phyloP scores from a whole-genome alignment of 345 rosid genomes.

The Citrus trifoliata region DNA sequence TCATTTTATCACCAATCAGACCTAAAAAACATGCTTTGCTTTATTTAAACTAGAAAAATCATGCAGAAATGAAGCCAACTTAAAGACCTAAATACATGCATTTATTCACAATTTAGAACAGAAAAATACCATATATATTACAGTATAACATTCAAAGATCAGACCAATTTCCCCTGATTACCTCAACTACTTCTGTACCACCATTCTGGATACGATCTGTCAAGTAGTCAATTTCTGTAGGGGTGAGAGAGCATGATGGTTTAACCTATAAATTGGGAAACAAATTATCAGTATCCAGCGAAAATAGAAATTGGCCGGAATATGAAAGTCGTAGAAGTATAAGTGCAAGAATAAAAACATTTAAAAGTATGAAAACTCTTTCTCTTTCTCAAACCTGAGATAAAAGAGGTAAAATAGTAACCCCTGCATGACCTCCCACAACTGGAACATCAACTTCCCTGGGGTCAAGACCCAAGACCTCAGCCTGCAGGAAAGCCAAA shows the following conservation, averaged over 20 bases:
- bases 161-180: slow-evolving; percentile 14
- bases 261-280: slow-evolving; percentile 50
- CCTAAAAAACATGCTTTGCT: background rate
- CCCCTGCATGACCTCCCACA: slow-evolving; percentile 86
- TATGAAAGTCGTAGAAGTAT: background rate
- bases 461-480: slow-evolving; percentile 82
- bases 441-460: slow-evolving; percentile 73
- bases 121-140: background rate
- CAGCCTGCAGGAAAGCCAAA: slow-evolving; percentile 44
- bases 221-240: slow-evolving; percentile 73
- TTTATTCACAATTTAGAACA: background rate
- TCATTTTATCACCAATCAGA: background rate
- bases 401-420: slow-evolving; percentile 71
- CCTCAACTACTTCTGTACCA: slow-evolving; percentile 98
- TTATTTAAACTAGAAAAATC: background rate
- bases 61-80: background rate
- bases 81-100: background rate
- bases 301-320: background rate
- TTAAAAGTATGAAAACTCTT: background rate
- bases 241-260: slow-evolving; percentile 79
- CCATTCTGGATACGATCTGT: slow-evolving; percentile 96
- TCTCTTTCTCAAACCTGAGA: slow-evolving; percentile 56
- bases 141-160: background rate
- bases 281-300: background rate
- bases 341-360: background rate